Evolutionary conservation across 2,329 filamentous ascomycete species (phyloP).

Genomic region (Claviceps cyperi): DNA sequence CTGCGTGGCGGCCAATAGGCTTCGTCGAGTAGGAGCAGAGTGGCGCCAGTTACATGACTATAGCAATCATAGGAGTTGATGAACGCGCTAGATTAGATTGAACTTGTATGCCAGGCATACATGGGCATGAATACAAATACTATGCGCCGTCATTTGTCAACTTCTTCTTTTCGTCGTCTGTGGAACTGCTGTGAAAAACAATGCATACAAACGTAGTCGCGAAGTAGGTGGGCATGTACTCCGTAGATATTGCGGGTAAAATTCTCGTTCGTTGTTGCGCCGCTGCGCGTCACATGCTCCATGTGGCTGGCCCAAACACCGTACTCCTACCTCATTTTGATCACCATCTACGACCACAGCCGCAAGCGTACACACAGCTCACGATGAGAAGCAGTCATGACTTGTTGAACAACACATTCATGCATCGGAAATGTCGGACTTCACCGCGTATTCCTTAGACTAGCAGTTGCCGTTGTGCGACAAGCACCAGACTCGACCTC

Average conservation of each 20-base stretch:
- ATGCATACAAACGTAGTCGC: no score
- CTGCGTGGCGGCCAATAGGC: slow-evolving; percentile 50
- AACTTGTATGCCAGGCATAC: neutral
- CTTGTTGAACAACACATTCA: neutral
- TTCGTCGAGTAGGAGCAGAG: neutral
- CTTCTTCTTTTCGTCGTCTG: no score
- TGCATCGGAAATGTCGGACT: neutral
- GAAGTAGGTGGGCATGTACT: no score
- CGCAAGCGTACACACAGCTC: neutral
- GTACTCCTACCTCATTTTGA: no score
- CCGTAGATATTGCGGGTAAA: no score
- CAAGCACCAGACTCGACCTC: neutral
- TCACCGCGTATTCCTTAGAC: neutral
- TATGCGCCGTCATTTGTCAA: neutral
- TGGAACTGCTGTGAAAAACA: no score
- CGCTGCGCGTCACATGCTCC: no score
- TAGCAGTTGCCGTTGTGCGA: neutral
- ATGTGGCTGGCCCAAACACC: no score
- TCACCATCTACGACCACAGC: no score
- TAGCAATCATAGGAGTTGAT: neutral
- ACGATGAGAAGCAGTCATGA: neutral
- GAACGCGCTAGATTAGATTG: neutral
- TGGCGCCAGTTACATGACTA: neutral
- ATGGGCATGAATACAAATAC: neutral
- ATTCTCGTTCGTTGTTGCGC: no score